Conservation (phyloP, 2,329 filamentous ascomycete species). For the Trichoderma afroharzianum region DNA sequence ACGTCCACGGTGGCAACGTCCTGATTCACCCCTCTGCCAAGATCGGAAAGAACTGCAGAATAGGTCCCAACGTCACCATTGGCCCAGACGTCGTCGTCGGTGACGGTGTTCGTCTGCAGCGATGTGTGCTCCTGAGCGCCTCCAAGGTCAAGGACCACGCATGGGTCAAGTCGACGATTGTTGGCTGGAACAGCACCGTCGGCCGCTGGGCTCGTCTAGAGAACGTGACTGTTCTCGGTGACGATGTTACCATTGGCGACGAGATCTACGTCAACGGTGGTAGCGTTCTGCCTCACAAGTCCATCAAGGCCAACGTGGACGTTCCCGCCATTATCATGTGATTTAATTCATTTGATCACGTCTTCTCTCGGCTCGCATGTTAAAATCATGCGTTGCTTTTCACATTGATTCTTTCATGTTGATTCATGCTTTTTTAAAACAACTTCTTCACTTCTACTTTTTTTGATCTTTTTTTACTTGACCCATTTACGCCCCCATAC, state of each 20-base stretch:
- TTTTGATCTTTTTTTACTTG: not conserved
- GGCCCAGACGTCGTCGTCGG: constrained; percentile 89
- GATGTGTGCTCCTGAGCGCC: constrained; percentile 82
- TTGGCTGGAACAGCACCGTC: constrained; percentile 96
- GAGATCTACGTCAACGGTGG: constrained; percentile 98
- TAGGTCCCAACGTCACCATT: constrained; percentile 95
- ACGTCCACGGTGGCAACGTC: constrained; percentile 90
- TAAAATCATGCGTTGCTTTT: not conserved
- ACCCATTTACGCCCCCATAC: constrained; percentile 3
- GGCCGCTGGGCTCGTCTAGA: constrained; percentile 94
- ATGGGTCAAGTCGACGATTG: constrained; percentile 98
- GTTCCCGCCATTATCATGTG: constrained; percentile 67
- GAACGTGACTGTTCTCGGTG: constrained; percentile 96
- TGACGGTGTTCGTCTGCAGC: constrained; percentile 89
- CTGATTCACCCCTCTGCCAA: constrained; percentile 90
- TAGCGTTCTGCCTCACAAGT: constrained; percentile 94
- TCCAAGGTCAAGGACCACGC: constrained; percentile 98
- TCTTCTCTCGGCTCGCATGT: not conserved
- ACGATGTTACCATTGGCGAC: constrained; percentile 96
- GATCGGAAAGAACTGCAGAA: constrained; percentile 97
- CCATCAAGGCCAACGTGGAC: constrained; percentile 97
- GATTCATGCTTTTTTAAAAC: not conserved
- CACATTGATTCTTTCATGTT: not conserved
- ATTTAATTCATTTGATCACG: constrained; percentile 21
- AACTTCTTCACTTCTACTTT: not conserved